These are phyloP conservation scores for Ophiognomonia clavigignenti-juglandacearum DNA, from an alignment of 2,329 filamentous ascomycete species.

Conservation along the genomic window DNA sequence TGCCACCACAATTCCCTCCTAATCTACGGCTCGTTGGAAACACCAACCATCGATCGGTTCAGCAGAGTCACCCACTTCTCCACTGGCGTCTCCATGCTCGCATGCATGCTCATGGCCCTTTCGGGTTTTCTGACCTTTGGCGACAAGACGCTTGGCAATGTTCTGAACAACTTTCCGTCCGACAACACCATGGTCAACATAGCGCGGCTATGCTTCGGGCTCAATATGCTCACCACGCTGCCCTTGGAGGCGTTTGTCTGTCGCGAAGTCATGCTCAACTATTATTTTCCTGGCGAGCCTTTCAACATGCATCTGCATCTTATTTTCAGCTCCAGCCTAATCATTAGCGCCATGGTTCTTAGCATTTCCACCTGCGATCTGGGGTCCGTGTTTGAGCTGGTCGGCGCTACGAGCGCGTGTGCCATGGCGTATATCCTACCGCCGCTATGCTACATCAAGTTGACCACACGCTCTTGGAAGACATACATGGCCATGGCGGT, in stretches of 20 bases:
- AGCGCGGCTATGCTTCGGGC: constrained; percentile 87
- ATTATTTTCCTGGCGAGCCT: constrained; percentile 63
- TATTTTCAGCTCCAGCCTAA: constrained; percentile 76
- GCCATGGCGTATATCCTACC: constrained; percentile 93
- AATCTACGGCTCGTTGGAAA: constrained; percentile 93
- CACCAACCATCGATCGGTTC: constrained; percentile 94
- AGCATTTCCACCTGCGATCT: constrained; percentile 88
- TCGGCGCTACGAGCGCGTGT: constrained; percentile 91
- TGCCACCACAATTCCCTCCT: constrained; percentile 93
- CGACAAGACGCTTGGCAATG: constrained; percentile 86
- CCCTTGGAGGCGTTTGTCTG: constrained; percentile 97
- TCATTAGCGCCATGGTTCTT: constrained; percentile 71
- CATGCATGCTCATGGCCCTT: constrained; percentile 83
- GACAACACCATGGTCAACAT: constrained; percentile 93
- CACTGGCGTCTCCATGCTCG: constrained; percentile 83
- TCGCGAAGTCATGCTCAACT: constrained; percentile 91
- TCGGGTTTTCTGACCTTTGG: constrained; percentile 91
- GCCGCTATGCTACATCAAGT: constrained; percentile 89
- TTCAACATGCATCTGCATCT: constrained; percentile 83
- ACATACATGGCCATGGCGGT: constrained; percentile 25
- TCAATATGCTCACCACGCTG: constrained; percentile 98
- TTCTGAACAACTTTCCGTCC: constrained; percentile 93
- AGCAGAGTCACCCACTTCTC: constrained; percentile 89
- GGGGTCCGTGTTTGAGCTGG: constrained; percentile 90
- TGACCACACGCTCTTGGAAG: constrained; percentile 59